Evolutionary conservation across 352 stramenopile genomes (phyloP).

Genomic region (Plasmopara muralis): DNA sequence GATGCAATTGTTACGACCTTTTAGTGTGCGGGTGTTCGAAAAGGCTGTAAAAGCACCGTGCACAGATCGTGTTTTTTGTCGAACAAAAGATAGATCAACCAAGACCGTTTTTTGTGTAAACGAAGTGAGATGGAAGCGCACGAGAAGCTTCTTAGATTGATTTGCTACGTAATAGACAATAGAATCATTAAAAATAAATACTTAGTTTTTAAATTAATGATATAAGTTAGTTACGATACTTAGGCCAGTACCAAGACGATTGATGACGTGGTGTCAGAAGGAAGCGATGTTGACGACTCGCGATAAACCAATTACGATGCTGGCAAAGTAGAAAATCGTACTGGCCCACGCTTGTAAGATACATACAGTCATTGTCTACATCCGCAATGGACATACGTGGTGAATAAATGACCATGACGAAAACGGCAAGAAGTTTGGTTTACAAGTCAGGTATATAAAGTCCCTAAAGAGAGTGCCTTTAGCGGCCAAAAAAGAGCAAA

Average conservation of each 20-base stretch:
- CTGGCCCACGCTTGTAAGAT: background rate
- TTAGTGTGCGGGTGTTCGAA: conserved; percentile 4
- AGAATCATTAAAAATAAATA: no score
- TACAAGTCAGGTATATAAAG: no score
- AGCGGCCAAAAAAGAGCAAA: no score
- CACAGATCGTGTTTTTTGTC: conserved; percentile 9
- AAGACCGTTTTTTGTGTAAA: background rate
- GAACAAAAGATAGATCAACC: conserved; percentile 13
- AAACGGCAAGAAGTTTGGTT: background rate
- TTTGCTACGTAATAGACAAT: no score
- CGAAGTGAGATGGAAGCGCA: no score
- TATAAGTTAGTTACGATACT: no score
- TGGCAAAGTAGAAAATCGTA: background rate
- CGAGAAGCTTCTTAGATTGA: no score
- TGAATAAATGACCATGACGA: background rate
- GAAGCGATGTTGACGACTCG: background rate
- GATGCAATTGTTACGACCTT: background rate
- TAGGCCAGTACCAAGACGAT: no score
- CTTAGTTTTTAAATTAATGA: no score
- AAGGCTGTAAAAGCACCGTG: conserved; percentile 10
- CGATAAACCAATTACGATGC: background rate
- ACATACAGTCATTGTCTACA: background rate
- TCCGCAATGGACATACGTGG: background rate
- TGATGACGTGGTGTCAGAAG: no score
- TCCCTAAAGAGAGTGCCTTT: no score